These are phyloP conservation scores for Cercospora citrullina DNA, from an alignment of 2,329 filamentous ascomycete species.

Conservation along the genomic window DNA sequence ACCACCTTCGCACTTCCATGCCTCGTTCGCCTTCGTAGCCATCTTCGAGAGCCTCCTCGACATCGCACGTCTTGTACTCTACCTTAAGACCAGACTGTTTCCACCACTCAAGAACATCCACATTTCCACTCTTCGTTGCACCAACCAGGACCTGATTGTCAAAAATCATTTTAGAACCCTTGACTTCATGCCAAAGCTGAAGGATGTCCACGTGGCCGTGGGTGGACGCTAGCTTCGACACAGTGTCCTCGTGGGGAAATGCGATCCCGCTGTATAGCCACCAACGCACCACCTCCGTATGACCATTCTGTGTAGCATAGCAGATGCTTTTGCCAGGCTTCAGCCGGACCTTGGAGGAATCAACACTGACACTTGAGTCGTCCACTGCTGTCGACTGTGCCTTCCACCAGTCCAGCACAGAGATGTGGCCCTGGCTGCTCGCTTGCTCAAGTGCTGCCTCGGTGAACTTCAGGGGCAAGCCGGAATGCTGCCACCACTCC, in stretches of 20 bases:
- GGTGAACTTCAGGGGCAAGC: conserved; percentile 78
- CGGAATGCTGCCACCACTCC: conserved; percentile 87
- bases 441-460: conserved; percentile 86
- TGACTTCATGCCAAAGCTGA: conserved; percentile 75
- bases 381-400: conserved; percentile 47
- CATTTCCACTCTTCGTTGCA: conserved; percentile 82
- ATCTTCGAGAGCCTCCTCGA: conserved; percentile 91
- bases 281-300: conserved; percentile 76
- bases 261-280: conserved; percentile 82
- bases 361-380: conserved; percentile 31
- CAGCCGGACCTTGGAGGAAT: conserved; percentile 53
- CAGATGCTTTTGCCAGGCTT: conserved; percentile 84
- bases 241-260: conserved; percentile 74
- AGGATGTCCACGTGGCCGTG: conserved; percentile 83
- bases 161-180: conserved; percentile 75
- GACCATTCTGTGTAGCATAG: conserved; percentile 79
- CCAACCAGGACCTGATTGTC: conserved; percentile 81
- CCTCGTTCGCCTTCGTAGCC: conserved; percentile 69
- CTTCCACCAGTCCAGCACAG: conserved; percentile 92
- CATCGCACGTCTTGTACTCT: conserved; percentile 92
- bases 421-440: conserved; percentile 77
- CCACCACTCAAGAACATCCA: conserved; percentile 91
- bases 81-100: conserved; percentile 72
- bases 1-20: conserved; percentile 77
- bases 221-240: conserved; percentile 79